Evolutionary conservation across 2,329 filamentous ascomycete genomes (phyloP).

Genomic region (Aspergillus fumigatiaffinis): DNA sequence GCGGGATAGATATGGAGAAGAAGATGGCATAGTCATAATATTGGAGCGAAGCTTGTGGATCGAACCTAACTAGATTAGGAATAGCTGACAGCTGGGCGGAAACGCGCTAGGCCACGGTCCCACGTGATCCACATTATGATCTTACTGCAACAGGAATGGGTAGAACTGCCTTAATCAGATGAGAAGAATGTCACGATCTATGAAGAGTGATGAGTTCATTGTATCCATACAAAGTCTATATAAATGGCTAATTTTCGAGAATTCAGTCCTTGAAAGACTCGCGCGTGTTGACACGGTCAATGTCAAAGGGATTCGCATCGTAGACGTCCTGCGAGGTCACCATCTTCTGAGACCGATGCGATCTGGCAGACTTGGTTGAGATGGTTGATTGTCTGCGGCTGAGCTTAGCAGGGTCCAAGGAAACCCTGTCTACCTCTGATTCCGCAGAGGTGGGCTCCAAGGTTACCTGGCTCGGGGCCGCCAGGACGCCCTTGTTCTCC

Average conservation of each 20-base stretch:
- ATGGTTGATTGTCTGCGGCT: not conserved
- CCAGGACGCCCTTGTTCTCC: not conserved
- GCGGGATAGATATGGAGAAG: not conserved
- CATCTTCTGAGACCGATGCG: not conserved
- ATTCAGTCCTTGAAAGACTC: slow-evolving; percentile 8
- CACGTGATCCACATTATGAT: slow-evolving; percentile 20
- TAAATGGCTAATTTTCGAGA: not conserved
- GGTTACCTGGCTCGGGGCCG: not conserved
- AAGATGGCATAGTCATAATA: not conserved
- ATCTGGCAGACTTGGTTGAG: not conserved
- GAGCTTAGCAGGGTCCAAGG: not conserved
- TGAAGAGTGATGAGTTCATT: not conserved
- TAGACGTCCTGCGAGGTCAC: slow-evolving; percentile 5
- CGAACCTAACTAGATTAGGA: not conserved
- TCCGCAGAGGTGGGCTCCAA: not conserved
- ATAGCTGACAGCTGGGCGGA: not conserved
- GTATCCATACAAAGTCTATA: not conserved
- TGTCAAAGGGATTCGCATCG: slow-evolving; percentile 11
- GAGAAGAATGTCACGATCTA: not conserved
- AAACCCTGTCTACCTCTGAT: not conserved
- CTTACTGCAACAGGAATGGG: slow-evolving; percentile 21
- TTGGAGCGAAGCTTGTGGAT: not conserved
- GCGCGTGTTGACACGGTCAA: slow-evolving; percentile 11
- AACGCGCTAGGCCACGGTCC: slow-evolving; percentile 11
- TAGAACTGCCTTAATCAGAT: slow-evolving; percentile 15